These are phyloP conservation scores for Amanita fuliginea DNA, from an alignment of 768 basidiomycete genomes.

Conservation along the genomic window DNA sequence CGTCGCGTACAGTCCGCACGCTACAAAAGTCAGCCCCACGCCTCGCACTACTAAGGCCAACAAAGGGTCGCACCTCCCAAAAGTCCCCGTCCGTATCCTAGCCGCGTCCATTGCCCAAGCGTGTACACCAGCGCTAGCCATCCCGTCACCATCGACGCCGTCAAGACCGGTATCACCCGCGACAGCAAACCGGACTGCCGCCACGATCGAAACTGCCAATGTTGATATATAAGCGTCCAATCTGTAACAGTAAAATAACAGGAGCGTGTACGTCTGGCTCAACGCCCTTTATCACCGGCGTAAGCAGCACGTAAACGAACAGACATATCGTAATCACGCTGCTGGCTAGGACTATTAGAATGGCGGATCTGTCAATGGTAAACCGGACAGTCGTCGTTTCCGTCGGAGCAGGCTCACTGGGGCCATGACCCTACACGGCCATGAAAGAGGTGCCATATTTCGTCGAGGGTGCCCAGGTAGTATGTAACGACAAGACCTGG, in stretches of 20 bases:
- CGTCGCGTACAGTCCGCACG: conserved; percentile 58
- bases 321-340: conserved; percentile 51
- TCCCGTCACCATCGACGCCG: conserved; percentile 56
- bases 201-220: conserved; percentile 59
- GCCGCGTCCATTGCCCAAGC: conserved; percentile 52
- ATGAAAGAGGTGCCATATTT: conserved; percentile 34
- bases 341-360: conserved; percentile 40
- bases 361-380: conserved; percentile 31
- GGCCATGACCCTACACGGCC: conserved; percentile 34
- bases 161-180: conserved; percentile 58
- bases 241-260: background rate
- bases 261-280: conserved; percentile 53
- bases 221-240: background rate
- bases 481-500: conserved; percentile 60
- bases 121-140: conserved; percentile 54
- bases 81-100: conserved; percentile 54
- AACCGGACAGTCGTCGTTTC: background rate
- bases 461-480: conserved; percentile 42
- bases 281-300: conserved; percentile 57
- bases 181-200: conserved; percentile 59
- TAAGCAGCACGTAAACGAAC: conserved; percentile 63
- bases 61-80: conserved; percentile 41
- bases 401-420: conserved; percentile 28
- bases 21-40: conserved; percentile 22
- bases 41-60: background rate